Evolutionary conservation across 2,329 filamentous ascomycete species (phyloP).

Genomic region (Sarocladiaceae sp.): DNA sequence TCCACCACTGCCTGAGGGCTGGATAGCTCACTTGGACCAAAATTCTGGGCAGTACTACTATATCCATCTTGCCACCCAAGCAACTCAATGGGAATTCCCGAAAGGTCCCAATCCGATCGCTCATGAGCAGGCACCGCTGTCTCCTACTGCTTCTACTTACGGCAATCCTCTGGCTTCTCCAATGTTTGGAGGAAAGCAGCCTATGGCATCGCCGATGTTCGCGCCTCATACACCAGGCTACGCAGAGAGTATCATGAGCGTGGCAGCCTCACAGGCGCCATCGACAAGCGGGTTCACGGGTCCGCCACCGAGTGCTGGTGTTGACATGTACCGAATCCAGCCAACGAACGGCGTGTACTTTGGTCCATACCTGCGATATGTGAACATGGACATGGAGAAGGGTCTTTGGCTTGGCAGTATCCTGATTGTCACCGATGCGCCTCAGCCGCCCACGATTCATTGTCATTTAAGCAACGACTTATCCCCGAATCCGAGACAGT

Average conservation of each 20-base stretch:
- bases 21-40: slow-evolving; percentile 94
- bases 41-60: slow-evolving; percentile 99
- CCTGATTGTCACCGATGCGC: slow-evolving; percentile 83
- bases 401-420: slow-evolving; percentile 93
- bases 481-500: slow-evolving; percentile 85
- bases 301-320: slow-evolving; percentile 81
- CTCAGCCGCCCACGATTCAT: slow-evolving; percentile 92
- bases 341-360: slow-evolving; percentile 98
- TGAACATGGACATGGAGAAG: slow-evolving; percentile 93
- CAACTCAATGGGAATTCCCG: slow-evolving; percentile 98
- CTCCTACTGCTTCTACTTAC: slow-evolving; percentile 74
- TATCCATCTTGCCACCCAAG: slow-evolving; percentile 90
- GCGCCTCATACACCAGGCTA: slow-evolving; percentile 80
- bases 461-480: slow-evolving; percentile 87
- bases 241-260: slow-evolving; percentile 80
- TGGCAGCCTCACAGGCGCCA: slow-evolving; percentile 69
- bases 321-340: slow-evolving; percentile 89
- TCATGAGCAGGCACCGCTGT: slow-evolving; percentile 76
- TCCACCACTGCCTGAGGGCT: slow-evolving; percentile 91
- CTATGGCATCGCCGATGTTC: slow-evolving; percentile 74
- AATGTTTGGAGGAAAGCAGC: slow-evolving; percentile 47
- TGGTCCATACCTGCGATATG: slow-evolving; percentile 90
- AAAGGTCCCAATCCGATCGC: slow-evolving; percentile 90
- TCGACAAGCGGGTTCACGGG: slow-evolving; percentile 80
- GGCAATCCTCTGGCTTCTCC: slow-evolving; percentile 70